Percentiles rank a stretch among this genome's conserved stretches.
phyloP scores from a whole-genome alignment of 352 stramenopile species.

The Phytophthora boehmeriae region DNA sequence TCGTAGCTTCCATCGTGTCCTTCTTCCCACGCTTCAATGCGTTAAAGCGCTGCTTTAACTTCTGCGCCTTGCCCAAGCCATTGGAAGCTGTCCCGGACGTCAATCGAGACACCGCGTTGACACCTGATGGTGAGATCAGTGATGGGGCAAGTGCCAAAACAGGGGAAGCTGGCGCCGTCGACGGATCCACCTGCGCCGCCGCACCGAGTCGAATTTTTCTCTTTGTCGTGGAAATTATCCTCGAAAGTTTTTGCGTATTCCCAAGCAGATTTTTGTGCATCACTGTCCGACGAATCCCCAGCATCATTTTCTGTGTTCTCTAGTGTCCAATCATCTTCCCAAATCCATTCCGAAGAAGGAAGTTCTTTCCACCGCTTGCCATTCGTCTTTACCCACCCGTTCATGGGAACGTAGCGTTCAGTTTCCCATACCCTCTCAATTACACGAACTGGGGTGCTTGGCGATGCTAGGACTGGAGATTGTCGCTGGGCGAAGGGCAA shows the following conservation, averaged over 20 bases:
- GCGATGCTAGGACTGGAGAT: conserved; percentile 10
- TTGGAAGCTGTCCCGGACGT: conserved; percentile 24
- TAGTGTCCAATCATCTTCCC: conserved; percentile 76
- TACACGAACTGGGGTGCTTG: conserved; percentile 45
- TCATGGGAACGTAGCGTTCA: conserved; percentile 74
- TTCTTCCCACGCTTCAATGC: conserved; percentile 39
- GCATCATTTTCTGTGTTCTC: conserved; percentile 40
- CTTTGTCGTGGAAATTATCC: conserved; percentile 74
- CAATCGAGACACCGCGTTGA: conserved; percentile 25
- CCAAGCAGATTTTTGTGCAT: conserved; percentile 44
- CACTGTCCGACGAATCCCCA: conserved; percentile 33
- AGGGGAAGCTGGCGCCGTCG: conserved; percentile 56
- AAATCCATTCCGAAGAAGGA: conserved; percentile 82
- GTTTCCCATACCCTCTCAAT: conserved; percentile 76
- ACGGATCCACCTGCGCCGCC: conserved; percentile 69
- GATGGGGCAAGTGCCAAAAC: conserved; percentile 41
- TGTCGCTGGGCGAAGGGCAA: conserved; percentile 22
- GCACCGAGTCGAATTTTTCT: conserved; percentile 80
- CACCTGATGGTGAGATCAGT: conserved; percentile 16
- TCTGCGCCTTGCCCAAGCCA: conserved; percentile 40
- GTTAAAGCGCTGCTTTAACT: conserved; percentile 49
- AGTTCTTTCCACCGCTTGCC: conserved; percentile 67
- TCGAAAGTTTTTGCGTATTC: conserved; percentile 77
- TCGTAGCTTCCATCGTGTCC: conserved; percentile 35
- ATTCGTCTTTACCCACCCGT: conserved; percentile 67